phyloP scores from a whole-genome alignment of 2,329 filamentous ascomycete species.

The Dactylellina leptospora region DNA sequence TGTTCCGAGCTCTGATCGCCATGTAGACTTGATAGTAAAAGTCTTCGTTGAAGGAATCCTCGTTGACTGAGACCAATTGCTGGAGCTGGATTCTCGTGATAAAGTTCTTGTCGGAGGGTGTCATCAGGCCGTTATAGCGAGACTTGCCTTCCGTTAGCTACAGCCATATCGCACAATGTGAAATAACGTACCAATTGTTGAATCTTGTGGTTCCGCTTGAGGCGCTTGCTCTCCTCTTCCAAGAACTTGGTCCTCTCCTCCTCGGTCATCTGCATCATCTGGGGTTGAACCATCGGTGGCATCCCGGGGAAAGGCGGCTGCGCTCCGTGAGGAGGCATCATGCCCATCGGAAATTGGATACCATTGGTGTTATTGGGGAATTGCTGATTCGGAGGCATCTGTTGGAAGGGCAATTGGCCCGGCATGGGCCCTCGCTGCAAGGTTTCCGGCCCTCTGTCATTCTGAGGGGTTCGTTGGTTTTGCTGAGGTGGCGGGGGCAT shows the following conservation, averaged over 20 bases:
- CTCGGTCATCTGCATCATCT: slow-evolving; percentile 69
- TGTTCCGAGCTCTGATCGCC: slow-evolving; percentile 89
- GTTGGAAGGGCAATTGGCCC: slow-evolving; percentile 59
- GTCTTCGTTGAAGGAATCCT: slow-evolving; percentile 85
- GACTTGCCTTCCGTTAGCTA: slow-evolving; percentile 79
- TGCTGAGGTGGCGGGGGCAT: slow-evolving; percentile 57
- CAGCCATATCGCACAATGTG: neutral
- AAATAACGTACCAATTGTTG: slow-evolving; percentile 54
- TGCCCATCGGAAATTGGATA: slow-evolving; percentile 70
- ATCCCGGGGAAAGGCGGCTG: slow-evolving; percentile 43
- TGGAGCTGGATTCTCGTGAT: slow-evolving; percentile 97
- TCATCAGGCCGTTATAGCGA: slow-evolving; percentile 89
- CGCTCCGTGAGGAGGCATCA: slow-evolving; percentile 29
- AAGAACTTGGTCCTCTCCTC: slow-evolving; percentile 84
- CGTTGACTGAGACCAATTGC: slow-evolving; percentile 87
- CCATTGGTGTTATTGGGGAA: slow-evolving; percentile 65
- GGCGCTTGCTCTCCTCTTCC: slow-evolving; percentile 89
- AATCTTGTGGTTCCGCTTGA: slow-evolving; percentile 98
- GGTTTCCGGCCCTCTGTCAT: slow-evolving; percentile 60
- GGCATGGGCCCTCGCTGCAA: slow-evolving; percentile 56
- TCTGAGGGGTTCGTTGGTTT: slow-evolving; percentile 58
- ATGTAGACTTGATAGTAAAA: slow-evolving; percentile 99
- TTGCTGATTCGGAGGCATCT: slow-evolving; percentile 61
- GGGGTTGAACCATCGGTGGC: slow-evolving; percentile 28
- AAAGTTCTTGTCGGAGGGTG: slow-evolving; percentile 98